These are phyloP conservation scores for Theileria orientalis DNA, from an alignment of 169 alveolate species.

Conservation along the genomic window DNA sequence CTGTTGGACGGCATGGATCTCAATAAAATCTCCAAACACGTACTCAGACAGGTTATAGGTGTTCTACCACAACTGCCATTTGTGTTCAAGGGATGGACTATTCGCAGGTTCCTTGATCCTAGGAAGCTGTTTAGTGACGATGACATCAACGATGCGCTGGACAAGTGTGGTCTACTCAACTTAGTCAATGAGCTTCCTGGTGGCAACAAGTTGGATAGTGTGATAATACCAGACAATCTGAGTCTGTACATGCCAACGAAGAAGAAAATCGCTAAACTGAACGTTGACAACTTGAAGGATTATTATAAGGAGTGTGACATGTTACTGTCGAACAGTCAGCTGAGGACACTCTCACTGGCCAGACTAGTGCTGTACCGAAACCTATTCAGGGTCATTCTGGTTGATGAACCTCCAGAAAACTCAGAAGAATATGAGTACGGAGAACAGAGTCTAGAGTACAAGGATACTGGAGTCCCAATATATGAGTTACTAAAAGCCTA, in stretches of 20 bases:
- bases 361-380: conserved; percentile 69
- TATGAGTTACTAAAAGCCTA: not conserved
- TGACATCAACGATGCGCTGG: conserved; percentile 45
- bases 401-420: conserved; percentile 86
- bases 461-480: conserved; percentile 26
- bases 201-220: conserved; percentile 27
- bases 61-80: conserved; percentile 60
- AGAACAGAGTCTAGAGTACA: not conserved
- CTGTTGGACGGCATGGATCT: conserved; percentile 62
- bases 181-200: conserved; percentile 29
- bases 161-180: conserved; percentile 51
- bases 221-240: conserved; percentile 16
- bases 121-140: conserved; percentile 52
- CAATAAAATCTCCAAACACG: conserved; percentile 29
- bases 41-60: conserved; percentile 50
- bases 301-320: conserved; percentile 1
- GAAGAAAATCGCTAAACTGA: not conserved
- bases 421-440: conserved; percentile 45
- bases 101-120: conserved; percentile 63
- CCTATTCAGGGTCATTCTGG: conserved; percentile 67
- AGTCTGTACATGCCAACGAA: not conserved
- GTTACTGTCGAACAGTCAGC: conserved; percentile 40
- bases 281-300: not conserved
- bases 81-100: conserved; percentile 66
- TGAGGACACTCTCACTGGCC: conserved; percentile 76